Conservation (phyloP, 192 early-diverging fungal genomes). For the Kickxella alabastrina region DNA sequence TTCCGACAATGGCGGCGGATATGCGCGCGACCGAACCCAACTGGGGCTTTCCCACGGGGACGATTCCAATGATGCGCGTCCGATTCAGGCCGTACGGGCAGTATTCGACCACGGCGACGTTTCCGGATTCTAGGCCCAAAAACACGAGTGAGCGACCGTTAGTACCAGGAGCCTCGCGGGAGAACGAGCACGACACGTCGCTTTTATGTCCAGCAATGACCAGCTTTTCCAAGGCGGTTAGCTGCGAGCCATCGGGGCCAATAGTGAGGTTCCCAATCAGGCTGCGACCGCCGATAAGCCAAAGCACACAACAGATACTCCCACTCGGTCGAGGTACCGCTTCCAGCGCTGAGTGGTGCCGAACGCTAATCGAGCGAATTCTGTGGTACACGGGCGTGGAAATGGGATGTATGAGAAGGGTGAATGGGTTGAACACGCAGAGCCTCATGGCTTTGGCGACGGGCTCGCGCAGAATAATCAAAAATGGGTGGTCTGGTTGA, state of each 20-base stretch:
- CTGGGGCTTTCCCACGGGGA: background rate
- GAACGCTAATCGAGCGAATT: conserved; percentile 26
- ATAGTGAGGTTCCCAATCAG: conserved; percentile 33
- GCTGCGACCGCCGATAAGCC: conserved; percentile 14
- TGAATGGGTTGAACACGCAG: conserved; percentile 36
- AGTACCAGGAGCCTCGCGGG: conserved; percentile 10
- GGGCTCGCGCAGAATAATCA: conserved; percentile 29
- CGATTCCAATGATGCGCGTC: conserved; percentile 1
- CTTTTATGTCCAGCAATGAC: conserved; percentile 11
- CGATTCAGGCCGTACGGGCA: conserved; percentile 18
- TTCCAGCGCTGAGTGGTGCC: conserved; percentile 22
- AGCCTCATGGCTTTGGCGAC: conserved; percentile 7
- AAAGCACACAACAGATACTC: conserved; percentile 42
- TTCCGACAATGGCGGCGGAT: conserved; percentile 5
- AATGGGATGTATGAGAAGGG: conserved; percentile 17
- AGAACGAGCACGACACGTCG: conserved; percentile 7
- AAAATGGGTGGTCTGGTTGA: conserved; percentile 17
- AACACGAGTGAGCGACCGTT: conserved; percentile 16
- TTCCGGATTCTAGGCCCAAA: conserved; percentile 21
- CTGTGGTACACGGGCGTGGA: conserved; percentile 19
- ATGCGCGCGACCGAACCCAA: conserved; percentile 18
- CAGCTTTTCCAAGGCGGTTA: conserved; percentile 14
- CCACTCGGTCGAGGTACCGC: conserved; percentile 36
- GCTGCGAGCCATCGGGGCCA: conserved; percentile 15
- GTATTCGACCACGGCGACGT: conserved; percentile 30